A percentile compares a stretch with the other conserved stretches of the same genome.
These are phyloP conservation scores for Mrakia hoshinonis DNA, from an alignment of 768 basidiomycete genomes.

Conservation along the genomic window DNA sequence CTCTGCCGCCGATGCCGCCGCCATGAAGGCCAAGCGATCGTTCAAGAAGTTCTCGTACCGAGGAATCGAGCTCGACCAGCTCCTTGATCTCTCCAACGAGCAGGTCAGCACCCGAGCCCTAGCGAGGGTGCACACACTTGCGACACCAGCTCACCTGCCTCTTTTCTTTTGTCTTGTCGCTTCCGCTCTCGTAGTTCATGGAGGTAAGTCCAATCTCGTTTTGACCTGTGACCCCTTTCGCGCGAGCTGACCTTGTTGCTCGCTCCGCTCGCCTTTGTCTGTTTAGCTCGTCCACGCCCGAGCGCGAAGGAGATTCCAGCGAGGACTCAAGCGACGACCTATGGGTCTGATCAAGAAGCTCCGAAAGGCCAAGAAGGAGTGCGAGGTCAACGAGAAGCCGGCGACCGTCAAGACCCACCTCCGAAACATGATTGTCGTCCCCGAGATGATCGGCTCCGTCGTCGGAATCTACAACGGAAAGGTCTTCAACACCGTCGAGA, in stretches of 20 bases:
- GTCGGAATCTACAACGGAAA: slow-evolving; percentile 79
- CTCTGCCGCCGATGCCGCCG: slow-evolving; percentile 87
- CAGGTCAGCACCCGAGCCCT: slow-evolving; percentile 19
- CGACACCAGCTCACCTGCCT: not conserved
- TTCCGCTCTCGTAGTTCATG: slow-evolving; percentile 52
- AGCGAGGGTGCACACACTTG: not conserved
- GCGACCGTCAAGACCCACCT: slow-evolving; percentile 98
- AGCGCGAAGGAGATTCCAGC: slow-evolving; percentile 96
- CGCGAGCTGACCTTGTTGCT: not conserved
- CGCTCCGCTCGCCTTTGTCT: not conserved
- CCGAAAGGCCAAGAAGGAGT: slow-evolving; percentile 98
- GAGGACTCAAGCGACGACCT: slow-evolving; percentile 95
- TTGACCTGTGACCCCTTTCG: not conserved
- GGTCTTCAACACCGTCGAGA: slow-evolving; percentile 64
- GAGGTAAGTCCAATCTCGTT: slow-evolving; percentile 65
- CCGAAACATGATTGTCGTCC: slow-evolving; percentile 99
- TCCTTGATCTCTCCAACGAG: slow-evolving; percentile 90
- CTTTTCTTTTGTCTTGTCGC: not conserved
- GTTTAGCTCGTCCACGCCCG: slow-evolving; percentile 90
- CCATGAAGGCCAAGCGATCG: slow-evolving; percentile 95
- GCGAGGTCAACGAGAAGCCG: slow-evolving; percentile 98
- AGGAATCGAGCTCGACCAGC: slow-evolving; percentile 95
- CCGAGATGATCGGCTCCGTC: slow-evolving; percentile 98
- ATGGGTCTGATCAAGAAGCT: slow-evolving; percentile 99
- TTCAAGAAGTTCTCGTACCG: slow-evolving; percentile 99